Conservation (phyloP, 495 filamentous ascomycete genomes). For the Podospora anserina region DNA sequence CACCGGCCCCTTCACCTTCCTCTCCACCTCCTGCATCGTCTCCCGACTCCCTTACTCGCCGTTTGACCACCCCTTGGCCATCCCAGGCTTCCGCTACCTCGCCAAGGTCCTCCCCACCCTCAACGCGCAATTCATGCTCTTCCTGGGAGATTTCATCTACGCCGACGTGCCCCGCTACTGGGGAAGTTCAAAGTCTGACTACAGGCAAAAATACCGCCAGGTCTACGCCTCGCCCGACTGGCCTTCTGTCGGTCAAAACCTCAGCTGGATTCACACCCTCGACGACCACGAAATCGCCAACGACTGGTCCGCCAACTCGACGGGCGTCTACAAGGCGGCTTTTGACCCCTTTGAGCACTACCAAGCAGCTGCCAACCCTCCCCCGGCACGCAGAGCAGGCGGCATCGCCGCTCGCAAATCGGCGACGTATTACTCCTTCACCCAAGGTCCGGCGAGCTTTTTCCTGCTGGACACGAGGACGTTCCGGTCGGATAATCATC, state of each 20-base stretch:
- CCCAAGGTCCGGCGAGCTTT: conserved; percentile 84
- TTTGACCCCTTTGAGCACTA: conserved; percentile 87
- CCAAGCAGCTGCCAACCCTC: conserved; percentile 80
- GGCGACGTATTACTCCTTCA: conserved; percentile 81
- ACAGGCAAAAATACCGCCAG: conserved; percentile 87
- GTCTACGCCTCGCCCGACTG: conserved; percentile 92
- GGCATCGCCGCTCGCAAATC: conserved; percentile 38
- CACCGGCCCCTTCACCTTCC: conserved; percentile 71
- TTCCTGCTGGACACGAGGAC: conserved; percentile 92
- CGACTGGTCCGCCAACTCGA: conserved; percentile 77
- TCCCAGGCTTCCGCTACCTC: conserved; percentile 73
- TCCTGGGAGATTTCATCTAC: conserved; percentile 99
- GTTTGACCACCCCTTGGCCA: conserved; percentile 71
- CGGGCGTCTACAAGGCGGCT: conserved; percentile 67
- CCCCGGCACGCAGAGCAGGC: conserved; percentile 48
- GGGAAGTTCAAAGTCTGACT: conserved; percentile 66
- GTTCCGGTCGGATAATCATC: conserved; percentile 64
- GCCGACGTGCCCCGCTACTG: conserved; percentile 83
- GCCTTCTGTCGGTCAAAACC: conserved; percentile 60
- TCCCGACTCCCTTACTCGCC: conserved; percentile 84
- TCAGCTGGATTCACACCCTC: conserved; percentile 93
- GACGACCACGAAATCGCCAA: conserved; percentile 97
- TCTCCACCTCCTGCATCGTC: conserved; percentile 89
- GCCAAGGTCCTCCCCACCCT: conserved; percentile 60
- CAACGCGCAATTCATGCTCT: conserved; percentile 85